Base-by-base conservation (phyloP, 2,329 filamentous ascomycete species). In the Pezicula carpinea region DNA sequence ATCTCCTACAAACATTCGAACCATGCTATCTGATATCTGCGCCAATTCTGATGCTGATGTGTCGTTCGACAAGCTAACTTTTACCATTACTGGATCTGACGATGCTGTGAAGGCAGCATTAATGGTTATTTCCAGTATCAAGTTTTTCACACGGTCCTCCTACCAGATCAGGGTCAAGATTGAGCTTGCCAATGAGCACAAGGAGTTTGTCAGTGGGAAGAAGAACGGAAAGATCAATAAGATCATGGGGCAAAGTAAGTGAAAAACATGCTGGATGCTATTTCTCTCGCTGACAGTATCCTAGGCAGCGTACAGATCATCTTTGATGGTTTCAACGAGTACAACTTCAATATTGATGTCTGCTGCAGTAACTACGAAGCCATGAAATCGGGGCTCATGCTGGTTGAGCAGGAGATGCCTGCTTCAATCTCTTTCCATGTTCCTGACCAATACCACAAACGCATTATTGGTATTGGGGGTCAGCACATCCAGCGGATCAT, bases 171-270 rank as follows among this genome's bases (percentile, higher is more conserved):
- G 91, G 47, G 92, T 99, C 64, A 97, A 97, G 75, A 95, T 99
- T 53, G 93, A 99, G 73, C 84, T 99, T 47, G 93, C 93, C 62
- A 97, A 97, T 63, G 93, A 99, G 71, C 93, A 99, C 74, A 99
- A 99, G 69, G 93, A 99, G 64, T 99, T 99, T 65, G 93, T 99
- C 48, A 96, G 91, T 59, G 93, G 93, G 58, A 99, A 99, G 77
- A 99, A 99, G 76, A 99, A 99, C 61, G 93, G 93, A 69, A 99
- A 99, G 73, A 99, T 99, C 69, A 99, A 99, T 77, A 99, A 99
- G 76, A 99, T 99, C 62, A 99, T 99, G 93, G 93, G 92, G 19
- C 92, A 97, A 69, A 96, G 91, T 80, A 68, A 56, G 75, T 64
- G n/a, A 34, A 11, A 15, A 22, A 22, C 13, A 21, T 29, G 14